phyloP scores from a whole-genome alignment of 495 filamentous ascomycete genomes.

The Apodospora peruviana region DNA sequence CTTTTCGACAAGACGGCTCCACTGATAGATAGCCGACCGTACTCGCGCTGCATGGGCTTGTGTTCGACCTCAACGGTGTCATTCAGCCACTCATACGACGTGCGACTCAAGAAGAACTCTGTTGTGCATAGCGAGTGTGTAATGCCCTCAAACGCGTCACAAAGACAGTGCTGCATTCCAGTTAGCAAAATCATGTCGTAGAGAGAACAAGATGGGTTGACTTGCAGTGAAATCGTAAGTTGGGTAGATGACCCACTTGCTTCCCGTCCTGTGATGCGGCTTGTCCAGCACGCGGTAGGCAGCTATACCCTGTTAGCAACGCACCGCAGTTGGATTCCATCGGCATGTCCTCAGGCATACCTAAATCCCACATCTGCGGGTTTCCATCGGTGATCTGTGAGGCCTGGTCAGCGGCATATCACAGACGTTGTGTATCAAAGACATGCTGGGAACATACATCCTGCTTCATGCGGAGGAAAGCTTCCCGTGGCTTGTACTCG shows the following conservation, averaged over 20 bases:
- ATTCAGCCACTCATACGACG: constrained; percentile 86
- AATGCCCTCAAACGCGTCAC: constrained; percentile 82
- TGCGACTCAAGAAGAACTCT: constrained; percentile 70
- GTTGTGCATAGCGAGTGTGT: constrained; percentile 87
- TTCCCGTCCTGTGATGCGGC: constrained; percentile 67
- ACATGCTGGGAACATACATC: constrained; percentile 23
- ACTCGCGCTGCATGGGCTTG: constrained; percentile 77
- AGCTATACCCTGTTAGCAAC: too few relatives aligned
- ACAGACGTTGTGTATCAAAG: neutral
- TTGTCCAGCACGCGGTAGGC: constrained; percentile 72
- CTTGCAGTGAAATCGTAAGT: constrained; percentile 76
- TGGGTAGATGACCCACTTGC: constrained; percentile 79
- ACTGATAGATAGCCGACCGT: constrained; percentile 72
- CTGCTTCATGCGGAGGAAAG: constrained; percentile 90
- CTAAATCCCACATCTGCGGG: constrained; percentile 72
- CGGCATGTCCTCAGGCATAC: too few relatives aligned
- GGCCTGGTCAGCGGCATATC: constrained; percentile 1
- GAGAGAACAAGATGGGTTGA: neutral
- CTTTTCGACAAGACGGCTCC: constrained; percentile 83
- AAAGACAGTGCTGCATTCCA: constrained; percentile 59
- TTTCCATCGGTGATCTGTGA: constrained; percentile 45
- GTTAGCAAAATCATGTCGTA: too few relatives aligned
- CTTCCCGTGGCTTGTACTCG: constrained; percentile 80
- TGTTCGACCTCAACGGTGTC: constrained; percentile 60
- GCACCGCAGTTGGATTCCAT: too few relatives aligned